These are phyloP conservation scores for Xylaria curta DNA, from an alignment of 495 filamentous ascomycete genomes.

Conservation along the genomic window DNA sequence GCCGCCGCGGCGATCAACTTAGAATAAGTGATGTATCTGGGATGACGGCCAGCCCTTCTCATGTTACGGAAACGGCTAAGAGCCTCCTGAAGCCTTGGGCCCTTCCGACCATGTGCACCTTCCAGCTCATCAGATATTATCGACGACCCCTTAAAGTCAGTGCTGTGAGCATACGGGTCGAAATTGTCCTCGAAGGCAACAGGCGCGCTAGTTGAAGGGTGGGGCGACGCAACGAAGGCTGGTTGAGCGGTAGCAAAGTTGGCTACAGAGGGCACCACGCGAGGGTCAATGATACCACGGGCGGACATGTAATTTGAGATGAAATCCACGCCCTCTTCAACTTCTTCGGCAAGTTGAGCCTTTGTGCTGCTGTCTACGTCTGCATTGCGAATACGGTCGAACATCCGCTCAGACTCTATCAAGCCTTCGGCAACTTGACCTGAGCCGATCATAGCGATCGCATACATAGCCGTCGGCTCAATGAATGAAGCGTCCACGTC, in stretches of 20 bases:
- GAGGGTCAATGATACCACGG: constrained; percentile 54
- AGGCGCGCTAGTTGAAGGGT: constrained; percentile 43
- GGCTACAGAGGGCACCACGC: constrained; percentile 44
- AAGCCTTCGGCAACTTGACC: constrained; percentile 80
- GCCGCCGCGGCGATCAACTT: constrained; percentile 92
- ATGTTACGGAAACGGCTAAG: constrained; percentile 86
- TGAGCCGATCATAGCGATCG: constrained; percentile 78
- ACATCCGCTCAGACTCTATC: constrained; percentile 79
- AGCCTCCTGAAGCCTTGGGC: constrained; percentile 78
- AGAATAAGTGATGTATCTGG: constrained; percentile 93
- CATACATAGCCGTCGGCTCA: constrained; percentile 86
- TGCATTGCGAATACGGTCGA: constrained; percentile 72
- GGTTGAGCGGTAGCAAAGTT: constrained; percentile 39
- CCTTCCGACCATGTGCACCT: constrained; percentile 68
- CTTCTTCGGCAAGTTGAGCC: constrained; percentile 71
- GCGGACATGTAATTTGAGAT: constrained; percentile 77
- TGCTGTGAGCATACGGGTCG: constrained; percentile 87
- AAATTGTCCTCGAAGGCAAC: constrained; percentile 73
- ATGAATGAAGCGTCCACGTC: constrained; percentile 71
- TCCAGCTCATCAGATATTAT: constrained; percentile 89
- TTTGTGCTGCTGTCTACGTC: constrained; percentile 47
- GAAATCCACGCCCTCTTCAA: constrained; percentile 86
- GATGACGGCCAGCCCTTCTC: constrained; percentile 87
- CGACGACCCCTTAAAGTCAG: constrained; percentile 89
- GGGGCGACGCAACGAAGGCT: constrained; percentile 44